Conservation (phyloP, 148 eudicot species). For the Drosera capensis region DNA sequence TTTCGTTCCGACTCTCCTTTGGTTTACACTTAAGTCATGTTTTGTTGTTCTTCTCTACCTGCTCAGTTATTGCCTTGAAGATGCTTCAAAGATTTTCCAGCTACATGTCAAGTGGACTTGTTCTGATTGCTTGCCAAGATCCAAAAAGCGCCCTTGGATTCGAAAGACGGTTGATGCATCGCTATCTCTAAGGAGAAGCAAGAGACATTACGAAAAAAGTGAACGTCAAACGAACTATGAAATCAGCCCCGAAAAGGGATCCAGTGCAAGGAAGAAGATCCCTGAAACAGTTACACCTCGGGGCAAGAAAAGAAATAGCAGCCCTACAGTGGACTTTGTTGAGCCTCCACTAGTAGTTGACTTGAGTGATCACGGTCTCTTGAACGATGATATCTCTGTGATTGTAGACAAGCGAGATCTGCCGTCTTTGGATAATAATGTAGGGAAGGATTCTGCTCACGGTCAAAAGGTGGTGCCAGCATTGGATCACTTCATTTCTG, state of each 20-base stretch:
- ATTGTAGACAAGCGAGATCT: neutral
- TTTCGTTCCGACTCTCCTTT: neutral
- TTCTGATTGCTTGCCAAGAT: constrained; percentile 22
- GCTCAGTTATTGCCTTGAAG: constrained; percentile 42
- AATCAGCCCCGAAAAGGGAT: no score
- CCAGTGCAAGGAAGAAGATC: no score
- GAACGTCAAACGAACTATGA: no score
- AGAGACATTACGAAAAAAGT: constrained; percentile 3
- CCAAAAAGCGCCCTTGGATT: constrained; percentile 4
- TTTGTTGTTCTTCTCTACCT: neutral
- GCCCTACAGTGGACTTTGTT: neutral
- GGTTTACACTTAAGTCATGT: neutral
- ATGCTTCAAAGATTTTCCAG: constrained; percentile 19
- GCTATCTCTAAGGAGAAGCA: constrained; percentile 3
- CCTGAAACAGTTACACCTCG: neutral
- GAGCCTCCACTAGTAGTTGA: neutral
- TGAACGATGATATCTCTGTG: neutral
- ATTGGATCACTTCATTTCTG: constrained; percentile 4
- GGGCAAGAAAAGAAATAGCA: neutral
- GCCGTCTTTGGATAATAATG: neutral
- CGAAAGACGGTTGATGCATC: constrained; percentile 2
- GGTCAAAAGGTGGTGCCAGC: neutral
- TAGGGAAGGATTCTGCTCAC: neutral
- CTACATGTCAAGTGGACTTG: constrained; percentile 47
- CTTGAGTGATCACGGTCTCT: neutral